Evolutionary conservation across 139 green algal genomes (phyloP).

Genomic region (Chlorella sp.): DNA sequence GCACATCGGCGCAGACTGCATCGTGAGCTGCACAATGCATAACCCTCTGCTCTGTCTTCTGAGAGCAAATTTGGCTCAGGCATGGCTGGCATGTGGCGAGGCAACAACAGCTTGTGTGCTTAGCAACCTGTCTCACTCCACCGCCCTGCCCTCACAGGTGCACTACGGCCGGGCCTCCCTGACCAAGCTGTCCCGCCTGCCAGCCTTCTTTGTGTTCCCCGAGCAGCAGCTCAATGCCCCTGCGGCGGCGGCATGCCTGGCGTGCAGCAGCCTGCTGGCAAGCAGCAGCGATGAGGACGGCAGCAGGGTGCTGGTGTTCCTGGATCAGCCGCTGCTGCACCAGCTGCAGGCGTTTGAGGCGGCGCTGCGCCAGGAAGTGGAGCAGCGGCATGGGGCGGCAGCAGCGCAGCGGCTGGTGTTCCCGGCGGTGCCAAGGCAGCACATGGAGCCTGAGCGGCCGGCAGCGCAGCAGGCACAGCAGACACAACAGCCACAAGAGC

Average conservation of each 20-base stretch:
- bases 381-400: not conserved
- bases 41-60: too few relatives aligned
- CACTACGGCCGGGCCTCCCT: constrained; percentile 94
- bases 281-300: not conserved
- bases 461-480: constrained; percentile 2
- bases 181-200: constrained; percentile 67
- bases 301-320: constrained; percentile 50
- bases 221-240: constrained; percentile 30
- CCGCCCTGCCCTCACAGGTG: constrained; percentile 60
- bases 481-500: not conserved
- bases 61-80: too few relatives aligned
- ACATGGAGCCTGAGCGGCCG: constrained; percentile 1
- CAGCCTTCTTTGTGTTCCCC: constrained; percentile 88
- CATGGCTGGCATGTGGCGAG: too few relatives aligned
- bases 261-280: constrained; percentile 4
- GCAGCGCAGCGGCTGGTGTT: constrained; percentile 14
- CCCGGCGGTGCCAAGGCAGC: constrained; percentile 12
- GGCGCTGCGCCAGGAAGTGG: not conserved
- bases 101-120: too few relatives aligned
- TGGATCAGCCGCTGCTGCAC: constrained; percentile 69
- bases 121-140: too few relatives aligned
- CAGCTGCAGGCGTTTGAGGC: constrained; percentile 32
- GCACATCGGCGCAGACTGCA: constrained; percentile 79
- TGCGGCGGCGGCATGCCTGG: not conserved
- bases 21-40: constrained; percentile 72